A percentile compares a stretch with the other conserved stretches of the same genome.
These are phyloP conservation scores for Penicillium turbatum DNA, from an alignment of 495 filamentous ascomycete genomes.

Conservation along the genomic window DNA sequence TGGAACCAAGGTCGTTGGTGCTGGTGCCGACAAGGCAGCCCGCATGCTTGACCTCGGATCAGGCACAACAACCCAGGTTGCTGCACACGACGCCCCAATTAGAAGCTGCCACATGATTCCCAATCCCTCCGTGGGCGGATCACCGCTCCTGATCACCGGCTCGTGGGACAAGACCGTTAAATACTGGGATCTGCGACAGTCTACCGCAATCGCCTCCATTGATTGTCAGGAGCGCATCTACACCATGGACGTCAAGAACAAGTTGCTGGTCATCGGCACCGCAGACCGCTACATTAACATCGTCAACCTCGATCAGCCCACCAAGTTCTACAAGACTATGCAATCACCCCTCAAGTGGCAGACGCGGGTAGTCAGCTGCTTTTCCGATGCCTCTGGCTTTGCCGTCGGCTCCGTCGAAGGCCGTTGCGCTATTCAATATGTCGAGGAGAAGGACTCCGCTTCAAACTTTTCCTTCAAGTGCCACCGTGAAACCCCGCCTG, in stretches of 20 bases:
- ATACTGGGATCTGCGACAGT: slow-evolving; percentile 84
- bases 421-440: slow-evolving; percentile 82
- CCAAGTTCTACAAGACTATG: slow-evolving; percentile 75
- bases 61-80: slow-evolving; percentile 58
- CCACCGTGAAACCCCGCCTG: slow-evolving; percentile 71
- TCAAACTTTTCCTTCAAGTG: slow-evolving; percentile 93
- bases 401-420: slow-evolving; percentile 87
- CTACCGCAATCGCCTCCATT: slow-evolving; percentile 58
- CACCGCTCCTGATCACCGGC: slow-evolving; percentile 73
- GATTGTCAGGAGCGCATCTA: slow-evolving; percentile 78
- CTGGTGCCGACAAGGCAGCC: slow-evolving; percentile 77
- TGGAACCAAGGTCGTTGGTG: slow-evolving; percentile 73
- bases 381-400: slow-evolving; percentile 77
- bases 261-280: slow-evolving; percentile 75
- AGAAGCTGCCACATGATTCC: slow-evolving; percentile 71
- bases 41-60: slow-evolving; percentile 70
- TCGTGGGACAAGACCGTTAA: slow-evolving; percentile 96
- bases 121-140: slow-evolving; percentile 44
- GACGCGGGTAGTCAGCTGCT: slow-evolving; percentile 80
- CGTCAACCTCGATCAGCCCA: slow-evolving; percentile 73
- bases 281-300: slow-evolving; percentile 88
- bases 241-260: slow-evolving; percentile 75
- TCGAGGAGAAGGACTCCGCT: slow-evolving; percentile 77
- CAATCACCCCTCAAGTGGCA: slow-evolving; percentile 86
- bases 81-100: slow-evolving; percentile 76